Evolutionary conservation across 352 stramenopile species (phyloP).

Genomic region (Phytophthora megakarya): DNA sequence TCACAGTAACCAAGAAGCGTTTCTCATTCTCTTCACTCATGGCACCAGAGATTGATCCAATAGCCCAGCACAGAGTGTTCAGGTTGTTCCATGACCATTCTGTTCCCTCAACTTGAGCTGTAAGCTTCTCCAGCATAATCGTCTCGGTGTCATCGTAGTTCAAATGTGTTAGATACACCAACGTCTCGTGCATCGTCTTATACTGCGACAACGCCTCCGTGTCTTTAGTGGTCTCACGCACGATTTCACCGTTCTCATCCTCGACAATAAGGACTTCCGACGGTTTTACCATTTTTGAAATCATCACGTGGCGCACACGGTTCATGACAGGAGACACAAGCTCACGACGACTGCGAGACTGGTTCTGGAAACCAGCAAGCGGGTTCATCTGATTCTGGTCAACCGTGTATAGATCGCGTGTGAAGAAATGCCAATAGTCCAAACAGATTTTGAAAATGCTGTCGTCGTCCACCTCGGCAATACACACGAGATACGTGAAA

Average conservation of each 20-base stretch:
- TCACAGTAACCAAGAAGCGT: conserved; percentile 99
- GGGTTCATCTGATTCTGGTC: conserved; percentile 82
- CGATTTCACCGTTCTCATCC: conserved; percentile 98
- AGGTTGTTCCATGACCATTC: conserved; percentile 97
- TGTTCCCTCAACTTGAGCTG: conserved; percentile 86
- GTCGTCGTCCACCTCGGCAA: conserved; percentile 93
- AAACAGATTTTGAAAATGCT: conserved; percentile 99
- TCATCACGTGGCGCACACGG: conserved; percentile 97
- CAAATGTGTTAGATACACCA: conserved; percentile 99
- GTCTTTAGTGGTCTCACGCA: conserved; percentile 98
- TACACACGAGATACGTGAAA: conserved; percentile 93
- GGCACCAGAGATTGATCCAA: conserved; percentile 98
- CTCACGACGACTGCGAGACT: conserved; percentile 58
- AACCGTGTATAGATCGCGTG: conserved; percentile 95
- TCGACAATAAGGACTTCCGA: conserved; percentile 99
- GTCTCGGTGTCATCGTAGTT: conserved; percentile 99
- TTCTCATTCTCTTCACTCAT: conserved; percentile 99
- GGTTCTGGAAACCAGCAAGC: conserved; percentile 65
- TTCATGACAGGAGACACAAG: conserved; percentile 91
- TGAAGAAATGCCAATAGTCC: conserved; percentile 98
- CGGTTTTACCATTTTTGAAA: conserved; percentile 99
- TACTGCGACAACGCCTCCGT: conserved; percentile 99
- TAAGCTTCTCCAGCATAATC: conserved; percentile 99
- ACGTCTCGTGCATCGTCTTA: conserved; percentile 99
- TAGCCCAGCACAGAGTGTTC: conserved; percentile 99